Evolutionary conservation across 345 rosid species (phyloP).

Genomic region (Arabis hirsuta): DNA sequence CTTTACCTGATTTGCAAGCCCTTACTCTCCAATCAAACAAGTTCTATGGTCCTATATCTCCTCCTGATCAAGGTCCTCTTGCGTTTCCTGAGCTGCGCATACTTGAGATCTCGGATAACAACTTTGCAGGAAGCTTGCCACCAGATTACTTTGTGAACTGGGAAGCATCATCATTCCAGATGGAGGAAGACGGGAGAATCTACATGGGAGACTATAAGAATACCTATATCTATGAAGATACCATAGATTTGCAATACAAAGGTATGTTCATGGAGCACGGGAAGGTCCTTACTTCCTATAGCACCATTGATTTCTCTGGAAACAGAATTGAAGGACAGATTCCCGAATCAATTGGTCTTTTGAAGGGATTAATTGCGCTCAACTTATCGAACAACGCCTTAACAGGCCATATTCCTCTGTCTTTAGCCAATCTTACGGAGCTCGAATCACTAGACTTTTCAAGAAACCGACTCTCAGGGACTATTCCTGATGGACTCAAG

Average conservation of each 20-base stretch:
- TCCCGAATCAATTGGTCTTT: constrained; percentile 31
- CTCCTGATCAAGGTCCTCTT: not conserved
- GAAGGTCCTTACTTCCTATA: not conserved
- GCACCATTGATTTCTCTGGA: constrained; percentile 26
- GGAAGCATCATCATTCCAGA: constrained; percentile 4
- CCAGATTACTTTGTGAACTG: not conserved
- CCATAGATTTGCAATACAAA: constrained; percentile 22
- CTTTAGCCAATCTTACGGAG: not conserved
- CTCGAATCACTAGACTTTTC: constrained; percentile 26
- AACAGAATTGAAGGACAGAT: not conserved
- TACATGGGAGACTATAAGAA: constrained; percentile 38
- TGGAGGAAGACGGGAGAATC: constrained; percentile 1
- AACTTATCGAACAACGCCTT: constrained; percentile 34
- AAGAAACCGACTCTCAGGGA: constrained; percentile 27
- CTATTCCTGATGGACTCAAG: constrained; percentile 19
- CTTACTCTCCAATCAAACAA: constrained; percentile 31
- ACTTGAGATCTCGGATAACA: constrained; percentile 12
- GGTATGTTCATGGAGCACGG: constrained; percentile 17
- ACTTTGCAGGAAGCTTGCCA: constrained; percentile 4
- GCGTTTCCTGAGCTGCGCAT: constrained; percentile 3
- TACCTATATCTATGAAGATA: not conserved
- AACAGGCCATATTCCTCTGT: constrained; percentile 30
- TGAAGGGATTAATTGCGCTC: constrained; percentile 30
- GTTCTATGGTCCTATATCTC: constrained; percentile 20
- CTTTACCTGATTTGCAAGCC: not conserved